Evolutionary conservation across 148 eudicot species (phyloP).

Genomic region (Talinum fruticosum): DNA sequence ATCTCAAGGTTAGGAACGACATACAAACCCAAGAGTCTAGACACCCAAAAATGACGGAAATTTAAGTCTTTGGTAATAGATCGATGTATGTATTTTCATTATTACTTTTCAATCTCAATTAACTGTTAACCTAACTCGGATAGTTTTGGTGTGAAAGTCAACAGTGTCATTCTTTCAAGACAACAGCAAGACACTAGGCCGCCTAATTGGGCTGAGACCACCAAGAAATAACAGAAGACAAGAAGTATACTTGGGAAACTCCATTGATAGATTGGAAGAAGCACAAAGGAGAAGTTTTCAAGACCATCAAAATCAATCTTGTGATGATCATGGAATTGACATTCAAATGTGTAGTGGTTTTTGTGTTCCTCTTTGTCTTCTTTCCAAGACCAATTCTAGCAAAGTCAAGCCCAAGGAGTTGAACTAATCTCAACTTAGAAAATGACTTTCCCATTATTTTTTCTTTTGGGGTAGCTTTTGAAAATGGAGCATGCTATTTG

Average conservation of each 20-base stretch:
- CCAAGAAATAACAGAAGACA: conserved; percentile 30
- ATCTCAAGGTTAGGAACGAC: too few relatives aligned
- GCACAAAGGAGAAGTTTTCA: not conserved
- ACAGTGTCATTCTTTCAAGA: conserved; percentile 63
- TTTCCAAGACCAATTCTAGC: conserved; percentile 7
- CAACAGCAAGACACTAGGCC: conserved; percentile 52
- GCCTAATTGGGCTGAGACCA: conserved; percentile 49
- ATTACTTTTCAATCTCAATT: too few relatives aligned
- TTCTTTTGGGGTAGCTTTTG: not conserved
- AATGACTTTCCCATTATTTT: not conserved
- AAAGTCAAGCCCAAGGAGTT: conserved; percentile 8
- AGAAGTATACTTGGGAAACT: conserved; percentile 19
- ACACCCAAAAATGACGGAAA: too few relatives aligned
- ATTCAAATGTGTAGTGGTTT: conserved; percentile 30
- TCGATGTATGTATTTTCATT: too few relatives aligned
- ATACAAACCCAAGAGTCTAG: too few relatives aligned
- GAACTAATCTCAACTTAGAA: not conserved
- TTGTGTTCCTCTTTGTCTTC: conserved; percentile 44
- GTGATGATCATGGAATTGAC: conserved; percentile 1
- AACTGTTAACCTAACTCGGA: too few relatives aligned
- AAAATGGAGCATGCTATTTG: not conserved
- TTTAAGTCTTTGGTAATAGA: too few relatives aligned
- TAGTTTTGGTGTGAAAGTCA: too few relatives aligned
- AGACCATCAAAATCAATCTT: not conserved
- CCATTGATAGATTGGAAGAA: not conserved